Percentiles rank a stretch among this genome's conserved stretches.
These are phyloP conservation scores for Nymphaea colorata DNA, from an alignment of 164 flowering plant species.

Conservation along the genomic window DNA sequence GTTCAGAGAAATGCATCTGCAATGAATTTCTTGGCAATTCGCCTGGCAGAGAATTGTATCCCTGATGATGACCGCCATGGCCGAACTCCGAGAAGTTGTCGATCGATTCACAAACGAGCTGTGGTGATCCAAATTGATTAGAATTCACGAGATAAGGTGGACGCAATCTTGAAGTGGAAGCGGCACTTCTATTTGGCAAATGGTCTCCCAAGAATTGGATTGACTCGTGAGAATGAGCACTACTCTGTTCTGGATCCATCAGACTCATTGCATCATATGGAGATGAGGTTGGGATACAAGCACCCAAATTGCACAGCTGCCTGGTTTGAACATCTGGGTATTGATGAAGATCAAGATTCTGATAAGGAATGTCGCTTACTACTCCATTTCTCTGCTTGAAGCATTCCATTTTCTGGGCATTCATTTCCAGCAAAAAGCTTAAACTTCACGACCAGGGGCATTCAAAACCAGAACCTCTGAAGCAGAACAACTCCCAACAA, in stretches of 20 bases:
- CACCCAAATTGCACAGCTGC: conserved; percentile 25
- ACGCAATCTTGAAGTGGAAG: background rate
- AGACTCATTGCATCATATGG: conserved; percentile 3
- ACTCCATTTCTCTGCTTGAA: background rate
- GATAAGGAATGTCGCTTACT: background rate
- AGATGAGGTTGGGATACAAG: conserved; percentile 8
- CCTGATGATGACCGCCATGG: background rate
- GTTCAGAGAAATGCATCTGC: background rate
- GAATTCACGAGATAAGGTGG: too few species aligned
- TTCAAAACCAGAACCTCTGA: background rate
- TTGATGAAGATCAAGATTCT: background rate
- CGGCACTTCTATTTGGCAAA: conserved; percentile 12
- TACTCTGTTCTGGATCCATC: background rate
- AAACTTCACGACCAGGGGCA: background rate
- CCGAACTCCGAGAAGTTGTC: too few species aligned
- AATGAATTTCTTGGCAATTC: background rate
- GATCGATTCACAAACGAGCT: conserved; percentile 1
- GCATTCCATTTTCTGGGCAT: background rate
- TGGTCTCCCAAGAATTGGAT: conserved; percentile 10
- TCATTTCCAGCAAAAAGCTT: background rate
- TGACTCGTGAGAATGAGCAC: conserved; percentile 1
- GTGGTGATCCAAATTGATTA: too few species aligned
- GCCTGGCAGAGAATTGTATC: background rate
- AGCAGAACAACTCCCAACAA: background rate
- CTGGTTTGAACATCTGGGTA: conserved; percentile 7